Conservation (phyloP, 2,329 filamentous ascomycete species). For the Chaetomium olivaceum region DNA sequence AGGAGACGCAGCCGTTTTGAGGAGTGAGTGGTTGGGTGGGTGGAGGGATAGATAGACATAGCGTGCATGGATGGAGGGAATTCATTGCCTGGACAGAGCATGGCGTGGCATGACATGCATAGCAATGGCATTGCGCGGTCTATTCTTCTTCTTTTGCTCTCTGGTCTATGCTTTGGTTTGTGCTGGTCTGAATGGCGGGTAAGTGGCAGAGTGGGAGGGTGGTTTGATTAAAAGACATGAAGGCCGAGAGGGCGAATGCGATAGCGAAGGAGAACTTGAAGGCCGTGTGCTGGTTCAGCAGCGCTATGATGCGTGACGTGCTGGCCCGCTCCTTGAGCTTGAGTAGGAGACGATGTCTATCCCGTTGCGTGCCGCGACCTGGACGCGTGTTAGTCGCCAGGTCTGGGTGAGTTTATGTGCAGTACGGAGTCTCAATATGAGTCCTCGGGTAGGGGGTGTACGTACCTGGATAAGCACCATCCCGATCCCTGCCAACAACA, state of each 20-base stretch:
- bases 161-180: conserved; percentile 2
- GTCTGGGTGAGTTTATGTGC: too few species aligned
- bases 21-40: too few species aligned
- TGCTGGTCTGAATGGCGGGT: not conserved
- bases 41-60: not conserved
- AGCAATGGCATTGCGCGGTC: not conserved
- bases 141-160: not conserved
- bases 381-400: not conserved
- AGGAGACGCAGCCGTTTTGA: conserved; percentile 73
- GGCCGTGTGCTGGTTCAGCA: conserved; percentile 58
- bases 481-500: conserved; percentile 64
- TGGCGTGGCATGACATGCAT: not conserved
- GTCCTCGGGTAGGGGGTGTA: not conserved
- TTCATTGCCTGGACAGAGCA: not conserved
- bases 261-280: conserved; percentile 71
- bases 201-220: too few species aligned
- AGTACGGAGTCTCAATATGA: too few species aligned
- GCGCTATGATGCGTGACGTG: conserved; percentile 46
- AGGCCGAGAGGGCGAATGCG: conserved; percentile 71
- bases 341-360: conserved; percentile 43
- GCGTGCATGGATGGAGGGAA: not conserved
- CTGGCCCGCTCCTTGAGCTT: conserved; percentile 42
- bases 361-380: conserved; percentile 49
- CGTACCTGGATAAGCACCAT: conserved; percentile 65
- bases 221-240: conserved; percentile 51